Percentiles rank a stretch among this genome's conserved stretches.
These are phyloP conservation scores for Diplogelasinospora grovesii DNA, from an alignment of 495 filamentous ascomycete species.

Conservation along the genomic window DNA sequence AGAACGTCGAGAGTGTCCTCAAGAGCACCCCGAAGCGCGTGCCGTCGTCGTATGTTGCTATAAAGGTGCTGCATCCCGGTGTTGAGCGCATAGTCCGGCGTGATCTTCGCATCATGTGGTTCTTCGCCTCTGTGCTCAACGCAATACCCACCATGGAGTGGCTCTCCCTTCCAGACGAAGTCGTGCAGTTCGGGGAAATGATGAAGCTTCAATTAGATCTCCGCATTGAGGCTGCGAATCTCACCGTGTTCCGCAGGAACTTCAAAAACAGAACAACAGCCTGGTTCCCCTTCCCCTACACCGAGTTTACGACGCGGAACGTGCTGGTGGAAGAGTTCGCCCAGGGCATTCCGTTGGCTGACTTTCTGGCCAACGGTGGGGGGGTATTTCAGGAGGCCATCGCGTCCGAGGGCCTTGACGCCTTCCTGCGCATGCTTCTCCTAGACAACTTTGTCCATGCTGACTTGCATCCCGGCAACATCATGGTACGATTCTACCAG, in stretches of 20 bases:
- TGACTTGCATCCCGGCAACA: slow-evolving; percentile 97
- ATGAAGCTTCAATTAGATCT: slow-evolving; percentile 95
- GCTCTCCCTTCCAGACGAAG: slow-evolving; percentile 94
- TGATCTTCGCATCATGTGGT: slow-evolving; percentile 87
- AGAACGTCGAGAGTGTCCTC: slow-evolving; percentile 77
- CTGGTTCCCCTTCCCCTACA: slow-evolving; percentile 93
- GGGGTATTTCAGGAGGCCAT: slow-evolving; percentile 92
- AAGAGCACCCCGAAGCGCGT: slow-evolving; percentile 80
- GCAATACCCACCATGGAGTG: slow-evolving; percentile 92
- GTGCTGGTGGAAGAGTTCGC: slow-evolving; percentile 96
- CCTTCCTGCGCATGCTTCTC: slow-evolving; percentile 96
- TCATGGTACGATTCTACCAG: slow-evolving; percentile 99
- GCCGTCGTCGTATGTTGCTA: slow-evolving; percentile 86
- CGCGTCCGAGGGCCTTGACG: slow-evolving; percentile 90
- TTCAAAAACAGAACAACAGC: slow-evolving; percentile 86
- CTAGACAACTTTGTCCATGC: slow-evolving; percentile 98
- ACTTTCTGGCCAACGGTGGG: slow-evolving; percentile 84
- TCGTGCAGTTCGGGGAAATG: slow-evolving; percentile 92
- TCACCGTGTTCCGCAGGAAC: slow-evolving; percentile 80
- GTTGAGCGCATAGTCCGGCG: slow-evolving; percentile 84
- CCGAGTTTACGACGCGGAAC: slow-evolving; percentile 82
- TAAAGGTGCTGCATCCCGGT: slow-evolving; percentile 92
- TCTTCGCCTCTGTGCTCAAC: slow-evolving; percentile 84
- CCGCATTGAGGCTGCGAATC: slow-evolving; percentile 88
- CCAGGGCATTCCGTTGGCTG: slow-evolving; percentile 82